Evolutionary conservation across 345 rosid genomes (phyloP).

Genomic region (Carallia pectinifolia): DNA sequence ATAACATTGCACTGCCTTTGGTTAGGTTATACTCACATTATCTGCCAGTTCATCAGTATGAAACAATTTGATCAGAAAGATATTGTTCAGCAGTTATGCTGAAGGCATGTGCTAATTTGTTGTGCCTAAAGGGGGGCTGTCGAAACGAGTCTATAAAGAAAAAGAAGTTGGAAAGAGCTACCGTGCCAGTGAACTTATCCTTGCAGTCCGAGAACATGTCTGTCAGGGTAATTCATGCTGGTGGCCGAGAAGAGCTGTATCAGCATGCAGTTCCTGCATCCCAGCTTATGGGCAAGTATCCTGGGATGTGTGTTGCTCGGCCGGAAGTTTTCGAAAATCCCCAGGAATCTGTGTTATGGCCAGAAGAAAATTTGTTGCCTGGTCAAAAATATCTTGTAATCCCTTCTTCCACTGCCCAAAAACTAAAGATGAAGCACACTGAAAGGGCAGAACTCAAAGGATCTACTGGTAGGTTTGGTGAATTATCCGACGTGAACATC

Average conservation of each 20-base stretch:
- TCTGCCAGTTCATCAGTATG: slow-evolving; percentile 13
- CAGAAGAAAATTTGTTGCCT: slow-evolving; percentile 43
- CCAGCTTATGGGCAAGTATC: slow-evolving; percentile 51
- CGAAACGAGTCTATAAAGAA: slow-evolving; percentile 16
- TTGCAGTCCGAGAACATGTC: slow-evolving; percentile 30
- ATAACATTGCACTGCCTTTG: slow-evolving; percentile 12
- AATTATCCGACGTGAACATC: slow-evolving; percentile 31
- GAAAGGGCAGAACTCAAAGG: slow-evolving; percentile 20
- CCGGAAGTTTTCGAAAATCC: slow-evolving; percentile 55
- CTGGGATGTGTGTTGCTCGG: slow-evolving; percentile 50
- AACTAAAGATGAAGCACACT: slow-evolving; percentile 38
- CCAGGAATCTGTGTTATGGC: slow-evolving; percentile 37
- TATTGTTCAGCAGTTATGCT: slow-evolving; percentile 29
- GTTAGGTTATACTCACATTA: neutral
- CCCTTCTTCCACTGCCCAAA: slow-evolving; percentile 46
- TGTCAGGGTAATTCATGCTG: slow-evolving; percentile 58
- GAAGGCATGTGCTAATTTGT: slow-evolving; percentile 27
- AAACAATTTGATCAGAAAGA: slow-evolving; percentile 21
- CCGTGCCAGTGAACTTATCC: slow-evolving; percentile 24
- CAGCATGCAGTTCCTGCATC: slow-evolving; percentile 38
- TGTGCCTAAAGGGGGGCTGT: slow-evolving; percentile 22
- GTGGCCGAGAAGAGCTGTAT: slow-evolving; percentile 50
- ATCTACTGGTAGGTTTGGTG: slow-evolving; percentile 13
- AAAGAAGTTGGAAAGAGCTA: slow-evolving; percentile 20
- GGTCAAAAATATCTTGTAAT: slow-evolving; percentile 50